These are phyloP conservation scores for Amorphotheca resinae DNA, from an alignment of 495 filamentous ascomycete species.

Conservation along the genomic window DNA sequence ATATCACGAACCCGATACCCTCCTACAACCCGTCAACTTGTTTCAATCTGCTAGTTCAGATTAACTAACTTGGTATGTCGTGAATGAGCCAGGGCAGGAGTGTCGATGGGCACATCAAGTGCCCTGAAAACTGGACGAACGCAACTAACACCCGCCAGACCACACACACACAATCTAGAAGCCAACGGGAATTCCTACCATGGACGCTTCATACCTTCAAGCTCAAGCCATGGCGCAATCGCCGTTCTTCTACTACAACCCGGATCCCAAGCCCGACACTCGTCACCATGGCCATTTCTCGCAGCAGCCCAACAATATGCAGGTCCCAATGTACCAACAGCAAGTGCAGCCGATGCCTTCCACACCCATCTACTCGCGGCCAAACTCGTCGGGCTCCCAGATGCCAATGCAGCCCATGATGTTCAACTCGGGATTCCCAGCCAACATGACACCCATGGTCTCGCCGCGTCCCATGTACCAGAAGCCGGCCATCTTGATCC, in stretches of 20 bases:
- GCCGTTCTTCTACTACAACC: constrained; percentile 85
- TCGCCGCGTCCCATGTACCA: constrained; percentile 68
- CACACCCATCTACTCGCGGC: constrained; percentile 63
- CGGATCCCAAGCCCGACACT: constrained; percentile 60
- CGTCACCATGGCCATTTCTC: constrained; percentile 75
- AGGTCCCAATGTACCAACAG: constrained; percentile 22
- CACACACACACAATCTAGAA: too few species aligned
- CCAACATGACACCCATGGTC: constrained; percentile 60
- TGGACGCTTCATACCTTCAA: constrained; percentile 20
- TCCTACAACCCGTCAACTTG: constrained; percentile 8
- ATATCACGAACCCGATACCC: constrained; percentile 4
- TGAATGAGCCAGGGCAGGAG: too few species aligned
- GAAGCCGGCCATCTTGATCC: constrained; percentile 61
- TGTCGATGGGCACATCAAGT: too few species aligned
- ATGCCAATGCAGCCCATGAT: constrained; percentile 47
- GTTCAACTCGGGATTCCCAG: constrained; percentile 40
- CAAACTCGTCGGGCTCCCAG: constrained; percentile 49
- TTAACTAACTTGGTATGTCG: background rate
- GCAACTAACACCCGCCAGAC: constrained; percentile 11
- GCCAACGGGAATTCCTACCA: constrained; percentile 2
- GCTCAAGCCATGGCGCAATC: constrained; percentile 57
- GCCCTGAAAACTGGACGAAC: background rate
- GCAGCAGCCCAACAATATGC: constrained; percentile 52
- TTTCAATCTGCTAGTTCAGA: constrained; percentile 9
- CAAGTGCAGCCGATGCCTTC: constrained; percentile 41